Conservation (phyloP, 2,329 filamentous ascomycete genomes). For the Hymenoscyphus linearis region DNA sequence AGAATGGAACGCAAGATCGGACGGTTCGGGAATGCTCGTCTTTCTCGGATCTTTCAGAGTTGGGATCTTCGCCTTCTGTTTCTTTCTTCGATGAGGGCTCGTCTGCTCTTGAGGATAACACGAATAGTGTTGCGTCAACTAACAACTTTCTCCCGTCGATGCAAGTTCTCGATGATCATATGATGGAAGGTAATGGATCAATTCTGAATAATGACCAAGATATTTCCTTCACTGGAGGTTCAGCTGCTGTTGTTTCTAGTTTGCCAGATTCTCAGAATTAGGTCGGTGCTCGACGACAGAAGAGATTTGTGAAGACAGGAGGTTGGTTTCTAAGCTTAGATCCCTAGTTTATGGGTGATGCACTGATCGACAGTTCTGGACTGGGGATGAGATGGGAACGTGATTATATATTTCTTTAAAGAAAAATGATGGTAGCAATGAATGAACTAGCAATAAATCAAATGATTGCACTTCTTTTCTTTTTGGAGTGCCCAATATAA, state of each 20-base stretch:
- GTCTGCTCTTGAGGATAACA: background rate
- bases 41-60: background rate
- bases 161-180: background rate
- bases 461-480: too few relatives aligned
- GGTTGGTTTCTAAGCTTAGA: too few relatives aligned
- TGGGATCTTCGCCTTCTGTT: background rate
- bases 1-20: background rate
- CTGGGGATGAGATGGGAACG: background rate
- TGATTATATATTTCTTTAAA: background rate
- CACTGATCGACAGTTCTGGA: background rate
- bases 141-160: background rate
- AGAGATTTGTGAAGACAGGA: background rate
- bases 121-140: background rate
- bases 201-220: background rate
- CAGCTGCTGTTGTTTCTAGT: background rate
- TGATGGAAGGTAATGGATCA: background rate
- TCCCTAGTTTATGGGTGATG: background rate
- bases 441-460: background rate
- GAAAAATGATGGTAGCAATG: background rate
- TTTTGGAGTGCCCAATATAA: too few relatives aligned
- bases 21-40: background rate
- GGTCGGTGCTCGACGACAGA: background rate
- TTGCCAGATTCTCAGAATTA: background rate
- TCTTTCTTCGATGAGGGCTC: background rate
- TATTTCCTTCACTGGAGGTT: background rate